phyloP scores from a whole-genome alignment of 225 moss, liverwort and hornwort species.

The Takakia lepidozioides region DNA sequence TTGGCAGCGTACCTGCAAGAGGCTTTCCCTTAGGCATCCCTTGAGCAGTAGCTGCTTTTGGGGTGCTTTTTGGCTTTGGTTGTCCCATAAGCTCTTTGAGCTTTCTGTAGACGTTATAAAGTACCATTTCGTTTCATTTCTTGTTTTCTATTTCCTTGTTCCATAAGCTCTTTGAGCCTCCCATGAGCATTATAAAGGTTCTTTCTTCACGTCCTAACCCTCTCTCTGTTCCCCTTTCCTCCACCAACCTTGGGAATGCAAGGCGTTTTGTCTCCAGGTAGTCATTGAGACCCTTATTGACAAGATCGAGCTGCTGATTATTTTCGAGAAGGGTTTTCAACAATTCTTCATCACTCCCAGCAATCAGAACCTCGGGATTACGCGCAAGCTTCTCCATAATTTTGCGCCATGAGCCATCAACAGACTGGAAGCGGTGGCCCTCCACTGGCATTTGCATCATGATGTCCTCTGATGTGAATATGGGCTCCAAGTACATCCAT shows the following conservation, averaged over 20 bases:
- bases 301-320: constrained; percentile 56
- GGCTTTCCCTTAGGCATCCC: too few species aligned
- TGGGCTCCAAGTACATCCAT: constrained; percentile 73
- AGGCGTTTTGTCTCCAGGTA: constrained; percentile 66
- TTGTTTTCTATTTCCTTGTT: too few species aligned
- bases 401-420: constrained; percentile 52
- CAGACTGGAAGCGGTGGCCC: constrained; percentile 51
- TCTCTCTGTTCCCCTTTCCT: too few species aligned
- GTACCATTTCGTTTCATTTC: too few species aligned
- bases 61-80: too few species aligned
- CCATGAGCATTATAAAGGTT: background rate
- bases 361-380: constrained; percentile 63
- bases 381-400: constrained; percentile 55
- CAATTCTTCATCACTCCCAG: constrained; percentile 56
- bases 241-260: constrained; percentile 54
- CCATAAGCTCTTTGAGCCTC: too few species aligned
- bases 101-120: too few species aligned
- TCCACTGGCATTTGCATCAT: constrained; percentile 75
- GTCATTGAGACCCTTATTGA: constrained; percentile 64
- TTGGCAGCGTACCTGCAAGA: too few species aligned
- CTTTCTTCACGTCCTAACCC: too few species aligned
- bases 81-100: too few species aligned
- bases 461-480: constrained; percentile 71
- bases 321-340: constrained; percentile 43
- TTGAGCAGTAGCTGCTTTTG: too few species aligned